Conservation (phyloP, 23 red algal genomes). For the Gracilaria domingensis region DNA sequence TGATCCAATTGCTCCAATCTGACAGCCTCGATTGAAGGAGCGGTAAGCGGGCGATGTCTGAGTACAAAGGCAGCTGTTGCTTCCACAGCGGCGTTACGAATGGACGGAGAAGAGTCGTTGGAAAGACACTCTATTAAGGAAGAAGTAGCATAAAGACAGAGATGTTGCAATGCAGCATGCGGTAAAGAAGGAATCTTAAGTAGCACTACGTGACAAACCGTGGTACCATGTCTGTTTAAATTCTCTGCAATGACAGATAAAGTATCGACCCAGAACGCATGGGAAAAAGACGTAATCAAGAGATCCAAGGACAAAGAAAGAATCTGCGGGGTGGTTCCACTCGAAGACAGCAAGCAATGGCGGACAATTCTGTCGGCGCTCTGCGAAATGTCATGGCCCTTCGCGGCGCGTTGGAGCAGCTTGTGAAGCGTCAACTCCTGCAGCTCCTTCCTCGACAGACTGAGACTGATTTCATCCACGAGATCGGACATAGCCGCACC, state of each 20-base stretch:
- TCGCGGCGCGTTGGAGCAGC: conserved; percentile 38
- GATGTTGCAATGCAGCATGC: conserved; percentile 54
- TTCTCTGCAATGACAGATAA: conserved; percentile 53
- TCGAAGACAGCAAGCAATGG: conserved; percentile 42
- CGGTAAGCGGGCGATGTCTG: conserved; percentile 50
- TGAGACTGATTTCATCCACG: conserved; percentile 24
- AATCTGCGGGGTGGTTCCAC: conserved; percentile 36
- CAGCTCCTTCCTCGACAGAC: conserved; percentile 19
- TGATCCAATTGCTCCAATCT: conserved; percentile 46
- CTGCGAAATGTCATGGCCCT: conserved; percentile 46
- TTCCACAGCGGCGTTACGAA: conserved; percentile 28
- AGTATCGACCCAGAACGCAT: conserved; percentile 52
- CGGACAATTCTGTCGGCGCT: conserved; percentile 44
- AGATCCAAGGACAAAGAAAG: conserved; percentile 51
- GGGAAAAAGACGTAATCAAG: conserved; percentile 35
- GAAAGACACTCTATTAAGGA: conserved; percentile 13
- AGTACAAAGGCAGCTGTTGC: conserved; percentile 38
- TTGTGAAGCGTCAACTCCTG: conserved; percentile 38
- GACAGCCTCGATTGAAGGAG: conserved; percentile 43
- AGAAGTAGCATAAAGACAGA: conserved; percentile 55
- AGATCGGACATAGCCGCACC: conserved; percentile 27
- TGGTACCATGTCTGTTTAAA: conserved; percentile 16
- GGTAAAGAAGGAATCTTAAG: conserved; percentile 55
- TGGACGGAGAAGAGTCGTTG: conserved; percentile 4
- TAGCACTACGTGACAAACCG: conserved; percentile 17